Evolutionary conservation across 495 filamentous ascomycete genomes (phyloP).

Genomic region (Penicillium riverlandense): DNA sequence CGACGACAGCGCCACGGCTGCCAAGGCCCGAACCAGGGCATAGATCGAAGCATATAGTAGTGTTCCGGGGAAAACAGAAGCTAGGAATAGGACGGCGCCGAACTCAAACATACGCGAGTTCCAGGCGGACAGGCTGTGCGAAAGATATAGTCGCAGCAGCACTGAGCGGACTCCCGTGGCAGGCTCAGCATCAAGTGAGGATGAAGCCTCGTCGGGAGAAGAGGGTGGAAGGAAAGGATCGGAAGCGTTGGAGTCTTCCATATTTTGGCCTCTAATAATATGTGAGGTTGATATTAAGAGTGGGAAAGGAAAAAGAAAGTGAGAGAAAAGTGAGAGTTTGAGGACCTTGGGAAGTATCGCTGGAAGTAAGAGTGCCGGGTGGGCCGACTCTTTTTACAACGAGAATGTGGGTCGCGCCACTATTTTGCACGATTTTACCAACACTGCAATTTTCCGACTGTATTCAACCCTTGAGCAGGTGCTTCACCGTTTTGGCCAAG

Average conservation of each 20-base stretch:
- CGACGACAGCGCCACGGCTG: slow-evolving; percentile 24
- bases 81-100: slow-evolving; percentile 55
- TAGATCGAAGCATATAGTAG: slow-evolving; percentile 40
- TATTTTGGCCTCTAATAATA: too few species aligned
- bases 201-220: not conserved
- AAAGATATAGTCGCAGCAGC: slow-evolving; percentile 39
- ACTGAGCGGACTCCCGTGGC: slow-evolving; percentile 8
- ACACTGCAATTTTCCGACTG: too few species aligned
- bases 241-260: not conserved
- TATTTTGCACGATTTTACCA: too few species aligned
- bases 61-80: slow-evolving; percentile 48
- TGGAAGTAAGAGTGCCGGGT: too few species aligned
- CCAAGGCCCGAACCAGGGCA: slow-evolving; percentile 24
- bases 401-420: too few species aligned
- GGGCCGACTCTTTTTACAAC: too few species aligned
- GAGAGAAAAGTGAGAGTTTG: too few species aligned
- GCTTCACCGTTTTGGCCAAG: too few species aligned
- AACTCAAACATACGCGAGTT: slow-evolving; percentile 66
- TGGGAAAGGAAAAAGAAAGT: not conserved
- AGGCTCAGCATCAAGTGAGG: not conserved
- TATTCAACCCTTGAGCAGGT: too few species aligned
- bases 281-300: too few species aligned
- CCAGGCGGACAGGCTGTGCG: slow-evolving; percentile 64
- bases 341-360: too few species aligned
- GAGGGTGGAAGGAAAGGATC: not conserved